A percentile compares a stretch with the other conserved stretches of the same genome.
phyloP scores from a whole-genome alignment of 306 rosid genomes.

The Quercus wislizeni region DNA sequence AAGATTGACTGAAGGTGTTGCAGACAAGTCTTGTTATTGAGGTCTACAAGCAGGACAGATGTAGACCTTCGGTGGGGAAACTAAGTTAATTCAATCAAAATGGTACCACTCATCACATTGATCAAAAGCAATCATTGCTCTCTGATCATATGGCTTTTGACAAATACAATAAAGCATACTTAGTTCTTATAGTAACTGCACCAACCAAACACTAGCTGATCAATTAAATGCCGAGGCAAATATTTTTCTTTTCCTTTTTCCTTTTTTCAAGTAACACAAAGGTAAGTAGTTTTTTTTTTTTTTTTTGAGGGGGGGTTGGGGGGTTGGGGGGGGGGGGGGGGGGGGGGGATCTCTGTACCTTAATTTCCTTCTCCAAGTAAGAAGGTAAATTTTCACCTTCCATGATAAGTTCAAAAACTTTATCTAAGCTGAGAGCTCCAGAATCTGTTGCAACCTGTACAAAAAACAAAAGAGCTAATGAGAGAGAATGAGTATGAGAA shows the following conservation, averaged over 20 bases:
- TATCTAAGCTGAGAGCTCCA: conserved; percentile 61
- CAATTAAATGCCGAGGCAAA: not conserved
- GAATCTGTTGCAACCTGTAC: conserved; percentile 67
- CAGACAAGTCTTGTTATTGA: conserved; percentile 25
- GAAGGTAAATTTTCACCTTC: conserved; percentile 84
- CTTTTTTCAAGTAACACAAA: no score
- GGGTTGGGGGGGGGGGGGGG: no score
- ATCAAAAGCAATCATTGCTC: conserved; percentile 86
- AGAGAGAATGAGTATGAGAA: not conserved
- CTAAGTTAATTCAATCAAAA: conserved; percentile 80
- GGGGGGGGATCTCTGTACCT: conserved; percentile 31
- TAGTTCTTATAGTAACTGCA: conserved; percentile 71
- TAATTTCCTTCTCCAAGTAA: conserved; percentile 64
- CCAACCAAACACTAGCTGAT: conserved; percentile 26
- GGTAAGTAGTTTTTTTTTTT: not conserved
- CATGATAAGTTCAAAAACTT: conserved; percentile 55
- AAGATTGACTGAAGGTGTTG: conserved; percentile 26
- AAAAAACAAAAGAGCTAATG: conserved; percentile 16
- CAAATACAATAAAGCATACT: conserved; percentile 93
- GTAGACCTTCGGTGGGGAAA: conserved; percentile 49
- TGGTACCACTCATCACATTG: conserved; percentile 91
- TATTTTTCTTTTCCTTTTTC: not conserved
- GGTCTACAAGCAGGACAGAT: conserved; percentile 89
- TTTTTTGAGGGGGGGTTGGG: no score
- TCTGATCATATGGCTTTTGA: conserved; percentile 69